Evolutionary conservation across 2,329 filamentous ascomycete genomes (phyloP), one percentile per base, ranked within the genome.

Genomic region (Fusarium newnesense): DNA sequence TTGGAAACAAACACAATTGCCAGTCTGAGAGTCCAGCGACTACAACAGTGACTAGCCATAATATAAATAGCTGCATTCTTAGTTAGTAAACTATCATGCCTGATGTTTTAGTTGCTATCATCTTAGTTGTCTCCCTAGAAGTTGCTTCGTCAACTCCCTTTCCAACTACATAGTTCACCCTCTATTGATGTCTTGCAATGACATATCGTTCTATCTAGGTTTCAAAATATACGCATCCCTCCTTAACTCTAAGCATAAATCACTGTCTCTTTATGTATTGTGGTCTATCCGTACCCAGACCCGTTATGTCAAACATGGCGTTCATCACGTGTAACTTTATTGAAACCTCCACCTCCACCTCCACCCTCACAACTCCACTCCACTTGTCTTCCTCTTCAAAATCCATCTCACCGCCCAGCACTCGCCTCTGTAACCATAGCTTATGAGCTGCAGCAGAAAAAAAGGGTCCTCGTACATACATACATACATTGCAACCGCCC

Each of bases 331-430:
- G 61, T 70, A 42, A 58, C 46, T 42, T 30, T 40, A 39, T 53
- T 58, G 37, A 60, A 64, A 59, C 64, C 65, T 69, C 64, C 57
- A 58, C 56, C 65, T 69, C 64, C 57, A 58, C 56, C 59, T 60
- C 69, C 69, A 65, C 58, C 26, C 30, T 36, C 30, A 26, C 37
- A 56, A 54, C 56, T 63, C 59, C 60, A 50, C 58, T 43, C 34
- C 32, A 28, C 40, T 40, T 68, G 32, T 32, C 28, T 28, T 60
- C 9, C 40, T 43, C 46, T 56, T 37, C 32, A 54, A 46, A 40
- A 52, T 53, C 60, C 44, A 50, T 67, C 65, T 73, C 70, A 73
- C 70, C 70, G 70, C 70, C 56, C 57, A 61, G 60, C 53, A 44
- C 39, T 64, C 56, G 54, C 47, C 53, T 37, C 64, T 53, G 47